Percentiles rank a stretch among this genome's conserved stretches.
Conservation (phyloP, 163 green algal genomes). For the Chlamydomonas reinhardtii region DNA sequence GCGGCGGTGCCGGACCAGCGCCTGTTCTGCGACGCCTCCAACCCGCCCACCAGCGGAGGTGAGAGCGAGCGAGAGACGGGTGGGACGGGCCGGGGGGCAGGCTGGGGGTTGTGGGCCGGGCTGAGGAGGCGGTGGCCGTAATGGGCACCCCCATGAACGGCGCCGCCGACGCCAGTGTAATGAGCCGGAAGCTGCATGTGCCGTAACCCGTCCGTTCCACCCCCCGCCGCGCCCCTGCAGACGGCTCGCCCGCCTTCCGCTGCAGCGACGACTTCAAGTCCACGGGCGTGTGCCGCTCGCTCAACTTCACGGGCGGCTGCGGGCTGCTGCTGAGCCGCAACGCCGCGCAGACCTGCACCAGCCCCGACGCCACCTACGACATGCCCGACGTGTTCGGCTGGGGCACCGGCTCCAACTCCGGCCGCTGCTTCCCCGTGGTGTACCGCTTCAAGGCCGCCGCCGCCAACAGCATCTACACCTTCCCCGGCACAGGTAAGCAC, state of each 20-base stretch:
- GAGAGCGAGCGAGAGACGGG: background rate
- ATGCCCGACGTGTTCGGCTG: slow-evolving; percentile 43
- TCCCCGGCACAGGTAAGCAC: slow-evolving; percentile 9
- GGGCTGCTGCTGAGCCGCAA: slow-evolving; percentile 26
- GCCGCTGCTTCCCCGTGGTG: slow-evolving; percentile 30
- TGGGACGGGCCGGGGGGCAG: background rate
- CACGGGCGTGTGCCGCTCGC: slow-evolving; percentile 34
- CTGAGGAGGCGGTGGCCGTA: too few relatives aligned
- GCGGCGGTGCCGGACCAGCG: slow-evolving; percentile 6
- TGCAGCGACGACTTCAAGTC: slow-evolving; percentile 31
- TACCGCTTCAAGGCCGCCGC: slow-evolving; percentile 18
- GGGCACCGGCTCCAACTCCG: slow-evolving; percentile 7
- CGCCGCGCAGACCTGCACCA: slow-evolving; percentile 31
- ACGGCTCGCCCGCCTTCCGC: background rate
- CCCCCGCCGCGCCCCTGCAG: background rate
- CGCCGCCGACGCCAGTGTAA: too few relatives aligned
- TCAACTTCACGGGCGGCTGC: slow-evolving; percentile 51
- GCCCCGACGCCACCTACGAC: slow-evolving; percentile 25
- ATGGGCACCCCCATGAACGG: too few relatives aligned
- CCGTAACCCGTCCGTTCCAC: too few relatives aligned
- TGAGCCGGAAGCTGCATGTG: too few relatives aligned
- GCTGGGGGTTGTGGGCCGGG: too few relatives aligned
- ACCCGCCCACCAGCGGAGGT: background rate
- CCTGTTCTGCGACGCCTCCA: slow-evolving; percentile 33
- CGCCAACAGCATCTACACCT: slow-evolving; percentile 16